Percentiles rank a stretch among this genome's conserved stretches.
phyloP scores from a whole-genome alignment of 352 stramenopile species.

The Aphanomyces cochlioides region DNA sequence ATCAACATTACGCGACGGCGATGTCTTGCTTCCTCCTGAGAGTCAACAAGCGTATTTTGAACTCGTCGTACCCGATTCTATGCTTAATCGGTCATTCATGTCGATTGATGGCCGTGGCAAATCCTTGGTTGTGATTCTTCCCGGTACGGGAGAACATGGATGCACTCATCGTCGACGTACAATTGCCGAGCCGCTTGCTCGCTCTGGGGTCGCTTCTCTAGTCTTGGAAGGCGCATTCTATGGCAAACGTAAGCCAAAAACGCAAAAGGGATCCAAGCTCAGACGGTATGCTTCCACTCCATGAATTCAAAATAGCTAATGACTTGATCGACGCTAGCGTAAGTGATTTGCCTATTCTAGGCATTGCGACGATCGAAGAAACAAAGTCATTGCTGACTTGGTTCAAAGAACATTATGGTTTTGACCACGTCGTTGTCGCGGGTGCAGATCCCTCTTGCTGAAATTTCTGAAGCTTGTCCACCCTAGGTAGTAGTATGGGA shows the following conservation, averaged over 20 bases:
- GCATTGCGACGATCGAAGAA: constrained; percentile 78
- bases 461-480: neutral
- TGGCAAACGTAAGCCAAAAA: constrained; percentile 52
- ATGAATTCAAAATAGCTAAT: neutral
- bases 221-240: constrained; percentile 80
- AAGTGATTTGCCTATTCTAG: constrained; percentile 65
- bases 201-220: constrained; percentile 56
- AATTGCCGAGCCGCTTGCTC: constrained; percentile 61
- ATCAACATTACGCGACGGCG: constrained; percentile 56
- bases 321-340: constrained; percentile 36
- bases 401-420: constrained; percentile 49
- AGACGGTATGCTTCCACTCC: constrained; percentile 38
- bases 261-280: constrained; percentile 74
- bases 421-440: constrained; percentile 60
- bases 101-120: constrained; percentile 18
- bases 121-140: constrained; percentile 50
- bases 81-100: constrained; percentile 42
- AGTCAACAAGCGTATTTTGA: constrained; percentile 66
- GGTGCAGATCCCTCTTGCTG: constrained; percentile 22
- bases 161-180: constrained; percentile 65
- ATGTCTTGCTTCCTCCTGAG: constrained; percentile 47
- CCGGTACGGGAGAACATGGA: constrained; percentile 69
- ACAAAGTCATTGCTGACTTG: constrained; percentile 70
- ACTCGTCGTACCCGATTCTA: constrained; percentile 38
- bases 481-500: constrained; percentile 62